phyloP scores from a whole-genome alignment of 2,329 filamentous ascomycete species.

The Trichoderma semiorbis region DNA sequence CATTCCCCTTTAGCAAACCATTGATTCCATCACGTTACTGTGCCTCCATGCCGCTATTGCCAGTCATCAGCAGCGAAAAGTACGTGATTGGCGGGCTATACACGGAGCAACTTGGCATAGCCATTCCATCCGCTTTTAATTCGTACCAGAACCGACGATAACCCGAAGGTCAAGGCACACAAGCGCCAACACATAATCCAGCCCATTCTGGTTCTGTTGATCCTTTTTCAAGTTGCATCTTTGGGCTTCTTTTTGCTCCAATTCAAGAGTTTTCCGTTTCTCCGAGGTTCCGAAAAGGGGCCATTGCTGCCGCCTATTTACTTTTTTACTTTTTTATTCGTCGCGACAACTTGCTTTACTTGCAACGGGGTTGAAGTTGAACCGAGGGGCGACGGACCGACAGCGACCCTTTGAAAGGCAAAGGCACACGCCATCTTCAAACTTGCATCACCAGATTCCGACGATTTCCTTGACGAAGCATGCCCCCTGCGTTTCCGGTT shows the following conservation, averaged over 20 bases:
- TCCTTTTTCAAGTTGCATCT: not conserved
- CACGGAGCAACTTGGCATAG: not conserved
- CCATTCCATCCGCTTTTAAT: not conserved
- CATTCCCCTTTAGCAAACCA: not conserved
- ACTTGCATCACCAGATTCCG: not conserved
- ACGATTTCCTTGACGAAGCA: conserved; percentile 11
- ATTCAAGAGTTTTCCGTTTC: not conserved
- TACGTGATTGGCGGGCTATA: not conserved
- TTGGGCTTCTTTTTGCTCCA: not conserved
- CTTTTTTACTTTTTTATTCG: not conserved
- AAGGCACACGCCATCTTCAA: not conserved
- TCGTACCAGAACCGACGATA: conserved; percentile 17
- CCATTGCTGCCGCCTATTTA: not conserved
- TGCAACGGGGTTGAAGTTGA: not conserved
- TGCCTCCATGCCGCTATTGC: not conserved
- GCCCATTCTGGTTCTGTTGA: not conserved
- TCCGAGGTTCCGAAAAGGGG: not conserved
- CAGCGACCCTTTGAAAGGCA: not conserved
- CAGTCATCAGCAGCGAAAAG: not conserved
- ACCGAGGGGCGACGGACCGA: not conserved
- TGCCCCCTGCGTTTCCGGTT: conserved; percentile 2
- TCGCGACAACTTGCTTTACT: not conserved
- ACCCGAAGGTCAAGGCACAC: conserved; percentile 17
- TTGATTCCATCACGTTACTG: not conserved
- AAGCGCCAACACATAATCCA: conserved; percentile 4